Evolutionary conservation across 208 protist genomes (phyloP), one percentile per base, ranked within the genome.

Genomic region (Ichthyophonus hoferi): DNA sequence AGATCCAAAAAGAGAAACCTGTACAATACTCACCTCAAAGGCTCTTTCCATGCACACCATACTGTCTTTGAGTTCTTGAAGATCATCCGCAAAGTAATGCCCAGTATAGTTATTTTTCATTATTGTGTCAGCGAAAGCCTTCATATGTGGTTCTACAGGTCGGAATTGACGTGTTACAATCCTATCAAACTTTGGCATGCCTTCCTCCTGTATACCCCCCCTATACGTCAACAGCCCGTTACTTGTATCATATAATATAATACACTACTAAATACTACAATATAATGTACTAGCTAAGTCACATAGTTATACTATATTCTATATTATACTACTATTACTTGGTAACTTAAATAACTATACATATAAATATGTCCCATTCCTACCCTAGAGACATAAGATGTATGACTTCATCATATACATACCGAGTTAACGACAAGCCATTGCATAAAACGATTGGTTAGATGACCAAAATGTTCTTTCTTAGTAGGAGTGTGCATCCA

Each of bases 401-500:
- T n/a, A n/a, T n/a, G n/a, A n/a, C n/a, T n/a, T n/a, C n/a, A n/a
- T n/a, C n/a, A n/a, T n/a, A n/a, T n/a, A n/a, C n/a, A n/a, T n/a
- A n/a, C n/a, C 24, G 50, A n/a, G 50, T 67, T 67, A 24, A 67
- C 14, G 14, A 67, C 50, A 67, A 67, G 24, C 50, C 50, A 67
- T 34, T 85, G 81, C 81, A 50, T 85, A 7, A 85, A 58, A 7
- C 81, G 81, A 58, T 85, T 85, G 38, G 39, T 38, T 2, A 85
- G 40, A 38, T 85, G 81, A 12, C 81, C 81, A 43, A 85, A 17
- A 35, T 85, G 81, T 34, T 85, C 81, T n/a, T 58, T 7, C 38
- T 58, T 40, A n/a, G n/a, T 85, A 34, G 81, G 81, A 17, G 81
- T 58, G 81, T 85, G 39, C 17, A 85, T 7, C 81, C 81, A 85